Conservation (phyloP, 148 eudicot genomes). For the Chenopodium quinoa region DNA sequence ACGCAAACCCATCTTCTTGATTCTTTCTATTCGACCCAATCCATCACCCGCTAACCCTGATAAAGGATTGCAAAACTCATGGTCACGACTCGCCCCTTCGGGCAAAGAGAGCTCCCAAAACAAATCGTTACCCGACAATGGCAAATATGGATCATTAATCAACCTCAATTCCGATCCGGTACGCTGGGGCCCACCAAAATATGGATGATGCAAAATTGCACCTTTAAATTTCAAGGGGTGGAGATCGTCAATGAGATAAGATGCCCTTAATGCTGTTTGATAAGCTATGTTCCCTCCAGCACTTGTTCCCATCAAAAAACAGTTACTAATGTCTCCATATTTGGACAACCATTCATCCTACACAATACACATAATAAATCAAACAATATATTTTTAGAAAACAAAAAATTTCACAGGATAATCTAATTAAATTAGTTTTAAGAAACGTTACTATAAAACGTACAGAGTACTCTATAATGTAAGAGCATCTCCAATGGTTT, state of each 20-base stretch:
- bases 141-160: slow-evolving; percentile 32
- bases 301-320: slow-evolving; percentile 43
- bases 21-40: slow-evolving; percentile 3
- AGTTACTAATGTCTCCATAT: slow-evolving; percentile 29
- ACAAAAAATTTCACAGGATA: too few relatives aligned
- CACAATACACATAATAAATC: background rate
- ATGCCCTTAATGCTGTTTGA: slow-evolving; percentile 25
- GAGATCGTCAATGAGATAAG: slow-evolving; percentile 8
- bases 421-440: too few relatives aligned
- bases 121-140: slow-evolving; percentile 44
- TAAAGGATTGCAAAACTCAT: slow-evolving; percentile 33
- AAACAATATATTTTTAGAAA: too few relatives aligned
- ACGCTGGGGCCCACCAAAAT: slow-evolving; percentile 39
- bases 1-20: slow-evolving; percentile 25
- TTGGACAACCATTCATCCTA: slow-evolving; percentile 29
- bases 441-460: too few relatives aligned
- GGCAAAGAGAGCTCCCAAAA: slow-evolving; percentile 63
- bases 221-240: slow-evolving; percentile 34
- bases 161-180: slow-evolving; percentile 39
- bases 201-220: slow-evolving; percentile 39
- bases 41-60: background rate
- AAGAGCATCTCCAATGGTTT: too few relatives aligned
- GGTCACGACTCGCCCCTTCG: slow-evolving; percentile 44
- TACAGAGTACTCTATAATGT: too few relatives aligned
- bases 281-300: slow-evolving; percentile 54